phyloP scores from a whole-genome alignment of 2,329 filamentous ascomycete genomes.

The Chaetomium olivaceum region DNA sequence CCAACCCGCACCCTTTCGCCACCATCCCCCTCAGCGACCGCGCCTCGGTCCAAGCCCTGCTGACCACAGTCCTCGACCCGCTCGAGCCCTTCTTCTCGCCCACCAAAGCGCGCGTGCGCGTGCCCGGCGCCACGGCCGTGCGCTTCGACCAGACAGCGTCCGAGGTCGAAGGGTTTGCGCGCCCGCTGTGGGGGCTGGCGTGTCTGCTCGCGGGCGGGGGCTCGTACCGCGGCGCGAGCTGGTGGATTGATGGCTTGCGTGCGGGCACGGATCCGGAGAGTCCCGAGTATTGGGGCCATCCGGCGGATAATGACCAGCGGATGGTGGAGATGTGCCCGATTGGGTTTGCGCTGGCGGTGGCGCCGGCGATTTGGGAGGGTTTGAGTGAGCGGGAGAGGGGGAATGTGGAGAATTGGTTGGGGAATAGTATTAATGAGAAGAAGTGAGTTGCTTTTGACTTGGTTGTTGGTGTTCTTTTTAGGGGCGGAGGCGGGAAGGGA shows the following conservation, averaged over 20 bases:
- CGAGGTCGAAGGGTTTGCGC: constrained; percentile 73
- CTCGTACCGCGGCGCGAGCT: constrained; percentile 61
- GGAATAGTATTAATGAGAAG: constrained; percentile 74
- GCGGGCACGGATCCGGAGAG: constrained; percentile 69
- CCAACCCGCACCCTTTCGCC: constrained; percentile 57
- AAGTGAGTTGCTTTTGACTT: constrained; percentile 47
- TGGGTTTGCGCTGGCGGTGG: constrained; percentile 72
- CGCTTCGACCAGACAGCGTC: constrained; percentile 76
- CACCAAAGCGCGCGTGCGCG: constrained; percentile 62
- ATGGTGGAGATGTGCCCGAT: constrained; percentile 86
- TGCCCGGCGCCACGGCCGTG: constrained; percentile 69
- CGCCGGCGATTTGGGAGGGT: constrained; percentile 64
- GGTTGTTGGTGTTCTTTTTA: background rate
- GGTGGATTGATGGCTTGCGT: constrained; percentile 70
- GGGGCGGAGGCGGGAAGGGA: background rate
- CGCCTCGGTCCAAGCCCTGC: constrained; percentile 60
- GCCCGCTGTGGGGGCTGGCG: constrained; percentile 74
- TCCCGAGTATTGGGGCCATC: constrained; percentile 75
- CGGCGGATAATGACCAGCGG: constrained; percentile 74
- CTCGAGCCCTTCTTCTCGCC: constrained; percentile 72
- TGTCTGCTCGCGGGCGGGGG: constrained; percentile 69
- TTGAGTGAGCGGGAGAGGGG: constrained; percentile 61
- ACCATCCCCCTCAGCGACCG: constrained; percentile 52
- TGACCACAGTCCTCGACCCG: constrained; percentile 66
- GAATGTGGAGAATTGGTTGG: constrained; percentile 72